Base-by-base conservation (phyloP, 441 rosid species). In the Raphanus hybrid region DNA sequence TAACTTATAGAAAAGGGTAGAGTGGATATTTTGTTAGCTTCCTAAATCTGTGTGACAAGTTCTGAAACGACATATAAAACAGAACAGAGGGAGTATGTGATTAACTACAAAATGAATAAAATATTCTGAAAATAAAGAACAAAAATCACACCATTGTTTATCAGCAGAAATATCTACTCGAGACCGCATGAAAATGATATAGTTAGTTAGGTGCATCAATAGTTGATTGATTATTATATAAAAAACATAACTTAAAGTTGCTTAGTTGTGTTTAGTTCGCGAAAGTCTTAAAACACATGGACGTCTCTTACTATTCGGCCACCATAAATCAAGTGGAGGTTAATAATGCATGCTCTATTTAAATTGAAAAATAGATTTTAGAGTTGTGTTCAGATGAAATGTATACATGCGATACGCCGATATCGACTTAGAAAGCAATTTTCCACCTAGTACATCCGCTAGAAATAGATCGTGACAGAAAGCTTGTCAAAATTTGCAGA, bases 381-480 rank as follows among this genome's bases (percentile, higher is more conserved):
- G 50, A 11, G 34, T 58, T 58, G 63, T 23, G 11, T 18, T 58
- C 3, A 23, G 0, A 23, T 59, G 35, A 60, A 27, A 62, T 14
- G 0, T 62, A 34, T 7, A 34, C 18, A 32, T 34, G 12, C 34
- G 45, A 15, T 23, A 23, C 26, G 26, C 26, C 26, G 26, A 23
- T 34, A 62, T 62, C 67, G 45, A 62, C 34, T 62, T 3, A 32
- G 45, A 63, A 39, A 63, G n/a, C 45, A 34, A 3, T 62, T 63
- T 14, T 14, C 23, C 43, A 27, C 23, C 66, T 62, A 6, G 12
- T 34, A 32, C 3, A 14, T 63, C 15, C 26, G 45, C 15, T 35
- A 35, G n/a, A 63, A 35, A 15, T 63, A 20, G 45, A 29, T 14
- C 14, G 61, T 3, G 29, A 52, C 48, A 64, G 12, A 37, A 15